Base-by-base conservation (phyloP, 2,329 filamentous ascomycete genomes). In the Colletotrichum chrysophilum region DNA sequence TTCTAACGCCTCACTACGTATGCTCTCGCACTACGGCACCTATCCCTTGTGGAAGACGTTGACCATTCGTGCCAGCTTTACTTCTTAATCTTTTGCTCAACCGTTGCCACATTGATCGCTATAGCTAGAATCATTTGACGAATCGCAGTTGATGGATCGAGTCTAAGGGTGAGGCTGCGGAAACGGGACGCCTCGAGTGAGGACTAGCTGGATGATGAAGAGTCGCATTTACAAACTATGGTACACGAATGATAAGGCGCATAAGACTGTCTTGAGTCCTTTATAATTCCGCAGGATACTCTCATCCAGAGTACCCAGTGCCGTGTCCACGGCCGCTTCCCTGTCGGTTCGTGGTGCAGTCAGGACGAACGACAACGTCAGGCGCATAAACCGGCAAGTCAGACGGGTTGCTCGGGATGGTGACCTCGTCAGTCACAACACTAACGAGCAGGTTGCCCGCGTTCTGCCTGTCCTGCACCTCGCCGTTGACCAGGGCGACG, bases 401-500 rank as follows among this genome's bases (percentile, higher is more conserved):
- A 4, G 38, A 60, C 10, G 70, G 70, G 34, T 26, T 68, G 14
- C 10, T 43, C 6, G 73, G 73, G 16, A 76, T 55, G 3, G 61
- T 75, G 28, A 75, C 74, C 66, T 76, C 66, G 3, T 74, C 65
- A 4, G 66, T 76, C 1, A 74, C 71, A 6, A 76, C 74, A 4
- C 74, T 60, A 8, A 76, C 66, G 14, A 76, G 61, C 16, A 76
- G 21, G 32, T 70, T 66, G 5, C 52, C 43, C 16, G 75, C 60
- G 12, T 24, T 30, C 48, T 60, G 48, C 36, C 71, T 55, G 13
- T 60, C 52, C 71, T 56, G 66, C 2, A 62, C 48, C 24, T 78
- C 79, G 14, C 80, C 80, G 65, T 71, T 71, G 61, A 78, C 77
- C 70, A 81, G 43, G 9, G 76, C 75, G 21, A 80, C 79, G 48